Evolutionary conservation across 106 monocot species (phyloP).

Genomic region (Apostasia shenzhenica): DNA sequence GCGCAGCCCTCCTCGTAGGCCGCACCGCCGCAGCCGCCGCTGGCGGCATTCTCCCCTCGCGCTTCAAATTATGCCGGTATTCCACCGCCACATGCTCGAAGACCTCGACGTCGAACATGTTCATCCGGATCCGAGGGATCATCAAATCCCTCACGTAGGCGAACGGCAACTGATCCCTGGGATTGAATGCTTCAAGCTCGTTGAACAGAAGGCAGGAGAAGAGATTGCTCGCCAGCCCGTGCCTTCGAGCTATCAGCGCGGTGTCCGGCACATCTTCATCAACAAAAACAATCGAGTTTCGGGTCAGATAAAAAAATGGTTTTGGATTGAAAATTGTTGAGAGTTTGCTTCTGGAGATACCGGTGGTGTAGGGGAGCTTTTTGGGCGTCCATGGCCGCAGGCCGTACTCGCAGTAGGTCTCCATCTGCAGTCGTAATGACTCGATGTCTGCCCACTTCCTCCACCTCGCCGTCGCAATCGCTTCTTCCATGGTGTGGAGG

Average conservation of each 20-base stretch:
- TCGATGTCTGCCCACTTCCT: constrained; percentile 65
- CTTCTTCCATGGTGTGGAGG: constrained; percentile 81
- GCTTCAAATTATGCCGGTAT: constrained; percentile 73
- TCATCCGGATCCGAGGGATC: constrained; percentile 50
- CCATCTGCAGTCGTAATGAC: constrained; percentile 66
- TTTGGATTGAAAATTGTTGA: neutral
- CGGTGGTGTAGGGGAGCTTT: constrained; percentile 74
- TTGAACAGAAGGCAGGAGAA: constrained; percentile 97
- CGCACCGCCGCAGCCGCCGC: too few species aligned
- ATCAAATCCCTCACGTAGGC: constrained; percentile 85
- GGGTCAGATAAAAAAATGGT: neutral
- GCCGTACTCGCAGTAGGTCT: constrained; percentile 73
- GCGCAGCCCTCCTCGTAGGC: constrained; percentile 25
- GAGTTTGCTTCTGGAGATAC: constrained; percentile 4
- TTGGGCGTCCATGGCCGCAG: constrained; percentile 69
- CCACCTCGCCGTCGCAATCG: constrained; percentile 85
- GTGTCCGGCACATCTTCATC: constrained; percentile 88
- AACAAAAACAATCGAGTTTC: neutral
- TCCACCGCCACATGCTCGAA: constrained; percentile 77
- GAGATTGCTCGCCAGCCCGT: constrained; percentile 35
- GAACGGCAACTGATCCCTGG: constrained; percentile 84
- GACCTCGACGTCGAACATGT: constrained; percentile 72
- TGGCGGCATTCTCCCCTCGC: neutral
- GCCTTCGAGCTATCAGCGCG: constrained; percentile 66
- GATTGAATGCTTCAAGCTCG: constrained; percentile 90